Percentiles rank a stretch among this genome's conserved stretches.
phyloP scores from a whole-genome alignment of 352 stramenopile genomes.

The Globisporangium acanthophoron region DNA sequence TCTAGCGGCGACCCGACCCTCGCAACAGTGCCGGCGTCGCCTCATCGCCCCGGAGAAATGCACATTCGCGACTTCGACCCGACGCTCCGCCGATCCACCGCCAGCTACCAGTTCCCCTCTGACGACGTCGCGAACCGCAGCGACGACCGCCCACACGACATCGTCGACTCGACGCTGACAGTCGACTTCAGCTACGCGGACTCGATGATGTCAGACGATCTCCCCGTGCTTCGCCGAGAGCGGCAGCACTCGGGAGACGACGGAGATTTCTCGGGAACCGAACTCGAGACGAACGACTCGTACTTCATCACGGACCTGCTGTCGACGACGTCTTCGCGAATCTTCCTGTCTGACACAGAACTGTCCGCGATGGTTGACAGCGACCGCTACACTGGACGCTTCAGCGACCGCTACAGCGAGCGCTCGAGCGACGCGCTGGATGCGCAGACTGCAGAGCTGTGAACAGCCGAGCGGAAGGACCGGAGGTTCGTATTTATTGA shows the following conservation, averaged over 20 bases:
- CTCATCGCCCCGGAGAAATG: constrained; percentile 8
- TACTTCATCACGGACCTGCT: constrained; percentile 9
- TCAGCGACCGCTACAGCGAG: neutral
- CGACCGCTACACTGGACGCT: neutral
- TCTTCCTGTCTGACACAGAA: constrained; percentile 11
- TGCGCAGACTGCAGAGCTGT: constrained; percentile 5
- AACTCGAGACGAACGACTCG: constrained; percentile 13
- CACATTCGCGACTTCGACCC: constrained; percentile 25
- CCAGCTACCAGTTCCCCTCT: constrained; percentile 15
- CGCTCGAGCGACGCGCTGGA: constrained; percentile 6
- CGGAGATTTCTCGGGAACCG: neutral
- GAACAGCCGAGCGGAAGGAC: neutral
- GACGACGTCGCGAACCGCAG: neutral
- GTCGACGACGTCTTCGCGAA: constrained; percentile 7
- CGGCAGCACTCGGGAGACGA: neutral
- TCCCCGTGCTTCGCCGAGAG: constrained; percentile 1
- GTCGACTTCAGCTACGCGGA: constrained; percentile 31
- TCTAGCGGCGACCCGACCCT: constrained; percentile 1
- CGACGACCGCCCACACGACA: constrained; percentile 7
- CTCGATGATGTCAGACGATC: neutral
- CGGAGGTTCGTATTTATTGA: constrained; percentile 8
- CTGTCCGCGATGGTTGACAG: neutral
- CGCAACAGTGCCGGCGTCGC: neutral
- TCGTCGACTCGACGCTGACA: constrained; percentile 25
- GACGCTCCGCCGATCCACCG: constrained; percentile 17